Evolutionary conservation across 257 asterid species (phyloP), one percentile per base, ranked within the genome.

Genomic region (Nicotiana obtusifolia): DNA sequence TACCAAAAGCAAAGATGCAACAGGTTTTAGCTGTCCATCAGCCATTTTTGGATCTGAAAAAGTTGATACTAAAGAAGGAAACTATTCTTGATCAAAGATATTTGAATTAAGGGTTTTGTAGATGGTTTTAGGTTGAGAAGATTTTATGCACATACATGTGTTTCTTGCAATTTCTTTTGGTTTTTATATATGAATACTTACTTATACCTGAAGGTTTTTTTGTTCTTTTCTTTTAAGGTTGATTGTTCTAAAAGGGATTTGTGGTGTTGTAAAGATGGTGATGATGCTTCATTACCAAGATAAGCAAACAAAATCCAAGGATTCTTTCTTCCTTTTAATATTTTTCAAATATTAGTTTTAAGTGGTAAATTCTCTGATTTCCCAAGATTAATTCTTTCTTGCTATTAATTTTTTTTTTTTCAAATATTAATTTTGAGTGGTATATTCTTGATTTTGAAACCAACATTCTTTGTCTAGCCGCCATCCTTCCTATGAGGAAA

Each of bases 191-290:
- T 41, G 47, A 37, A 62, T 69, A 73, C 31, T 4, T 69, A 73
- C 31, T 4, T 69, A 0, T 16, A 71, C 19, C 53, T 22, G 14
- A 57, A 81, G 83, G 85, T 19, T 71, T 30, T 30, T 83, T 69
- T 41, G 93, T 94, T 93, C 98, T 86, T 93, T 94, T 84, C 98
- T 91, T 94, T 95, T 81, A 86, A 91, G 95, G 89, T 85, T 88
- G 95, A 61, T 33, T 81, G 75, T 78, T 77, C 80, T 81, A 59
- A 88, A 41, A 87, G 84, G 86, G 77, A 44, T 54, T 75, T 60
- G 87, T 85, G 87, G 82, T 89, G 92, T 81, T 92, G 88, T 83
- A 91, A 92, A 89, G 91, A 17, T 62, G 59, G 81, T 62, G 59
- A 82, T 41, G 47, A 41, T 88, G 86, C 96, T 90, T 92, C 89